Evolutionary conservation across 1,139 yeast species (phyloP), one percentile per base, ranked within the genome.

Genomic region (Pichia sp.): DNA sequence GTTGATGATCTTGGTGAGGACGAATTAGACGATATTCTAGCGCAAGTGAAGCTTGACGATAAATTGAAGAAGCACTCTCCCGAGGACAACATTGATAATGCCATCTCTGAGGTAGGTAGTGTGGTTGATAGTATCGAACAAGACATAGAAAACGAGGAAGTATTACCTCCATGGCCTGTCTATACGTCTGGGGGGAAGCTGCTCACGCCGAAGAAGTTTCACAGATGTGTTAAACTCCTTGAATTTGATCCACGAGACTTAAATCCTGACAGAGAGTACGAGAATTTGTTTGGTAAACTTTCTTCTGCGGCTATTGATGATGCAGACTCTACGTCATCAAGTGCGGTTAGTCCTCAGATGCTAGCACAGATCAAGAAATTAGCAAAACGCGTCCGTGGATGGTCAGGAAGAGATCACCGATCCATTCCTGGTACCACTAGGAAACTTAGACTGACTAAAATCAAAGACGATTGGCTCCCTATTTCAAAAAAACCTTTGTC

Each of bases 391-490:
- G 81, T 87, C 1, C 75, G 87, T 59, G 89, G 89, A 21, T 88
- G 95, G 95, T 85, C 90, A 47, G 95, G 96, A 0, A 79, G 81
- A 58, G 95, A 87, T 63, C 80, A 84, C 53, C 70, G 85, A 48
- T 72, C 82, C 12, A 79, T 87, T 5, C 91, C 95, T 0, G 95
- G 95, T 8, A 79, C 88, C 0, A 69, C 83, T 0, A 74, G 90
- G 57, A 85, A 85, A 59, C 69, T 87, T 48, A 73, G 80, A 10
- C 73, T 89, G 54, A 83, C 95, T 0, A 82, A 83, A 61, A 81
- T 89, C 42, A 79, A 85, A 64, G 91, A 87, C 57, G 95, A 87
- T 64, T 88, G 93, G 87, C 68, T 87, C 18, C 96, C 96, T 0
- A 80, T 89, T 0, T 71, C 79, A 19, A 75, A 77, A 53, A 83